Percentiles rank a stretch among this genome's conserved stretches.
phyloP scores from a whole-genome alignment of 768 basidiomycete genomes.

The Xerocomellus chrysenteron region DNA sequence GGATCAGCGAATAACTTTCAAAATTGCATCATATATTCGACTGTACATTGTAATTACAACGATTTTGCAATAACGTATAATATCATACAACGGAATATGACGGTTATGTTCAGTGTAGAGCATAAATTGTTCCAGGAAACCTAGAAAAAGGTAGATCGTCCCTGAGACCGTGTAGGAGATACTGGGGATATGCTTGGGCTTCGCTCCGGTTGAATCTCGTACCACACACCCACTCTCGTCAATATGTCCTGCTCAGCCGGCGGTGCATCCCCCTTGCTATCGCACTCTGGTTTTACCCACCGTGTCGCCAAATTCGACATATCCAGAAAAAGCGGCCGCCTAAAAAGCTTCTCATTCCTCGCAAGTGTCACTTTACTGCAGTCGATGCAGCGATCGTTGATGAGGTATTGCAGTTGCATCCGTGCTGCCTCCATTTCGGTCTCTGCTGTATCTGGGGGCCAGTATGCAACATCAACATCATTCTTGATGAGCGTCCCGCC shows the following conservation, averaged over 20 bases:
- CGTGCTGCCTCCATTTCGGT: not conserved
- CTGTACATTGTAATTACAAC: not conserved
- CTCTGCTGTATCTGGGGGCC: not conserved
- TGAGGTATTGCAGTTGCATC: constrained; percentile 13
- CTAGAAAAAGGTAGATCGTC: not conserved
- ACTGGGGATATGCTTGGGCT: not conserved
- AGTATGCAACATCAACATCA: constrained; percentile 13
- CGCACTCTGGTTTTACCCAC: constrained; percentile 11
- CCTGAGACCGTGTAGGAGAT: not conserved
- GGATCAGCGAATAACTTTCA: not conserved
- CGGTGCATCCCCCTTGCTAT: not conserved
- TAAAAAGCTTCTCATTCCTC: constrained; percentile 15
- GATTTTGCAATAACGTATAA: not conserved
- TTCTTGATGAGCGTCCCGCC: not conserved
- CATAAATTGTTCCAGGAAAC: not conserved
- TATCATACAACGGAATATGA: not conserved
- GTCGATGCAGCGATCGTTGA: constrained; percentile 23
- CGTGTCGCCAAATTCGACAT: constrained; percentile 5
- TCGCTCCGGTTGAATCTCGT: not conserved
- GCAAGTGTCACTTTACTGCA: constrained; percentile 8
- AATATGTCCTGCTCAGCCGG: constrained; percentile 13
- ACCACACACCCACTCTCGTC: constrained; percentile 23
- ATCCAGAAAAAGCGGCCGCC: constrained; percentile 12
- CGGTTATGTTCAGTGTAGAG: not conserved
- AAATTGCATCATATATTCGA: not conserved